Percentiles rank a stretch among this genome's conserved stretches.
Conservation (phyloP, 2,329 filamentous ascomycete species). For the Aschersonia sp. region DNA sequence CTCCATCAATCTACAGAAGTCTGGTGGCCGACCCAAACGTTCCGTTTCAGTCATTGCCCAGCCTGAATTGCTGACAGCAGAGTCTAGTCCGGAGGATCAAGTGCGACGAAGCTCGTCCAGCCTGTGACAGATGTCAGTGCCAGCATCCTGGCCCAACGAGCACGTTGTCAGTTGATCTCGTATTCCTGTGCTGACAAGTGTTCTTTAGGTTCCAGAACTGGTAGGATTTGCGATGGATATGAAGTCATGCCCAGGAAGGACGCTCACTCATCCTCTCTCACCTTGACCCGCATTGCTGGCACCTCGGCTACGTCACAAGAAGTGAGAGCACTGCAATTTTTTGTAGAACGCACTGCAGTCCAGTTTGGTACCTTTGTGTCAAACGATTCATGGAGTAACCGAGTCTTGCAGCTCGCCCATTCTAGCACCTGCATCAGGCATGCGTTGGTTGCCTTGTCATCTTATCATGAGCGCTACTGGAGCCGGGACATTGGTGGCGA, state of each 20-base stretch:
- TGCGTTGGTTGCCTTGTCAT: slow-evolving; percentile 4
- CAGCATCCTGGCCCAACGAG: neutral
- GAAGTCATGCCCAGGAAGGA: neutral
- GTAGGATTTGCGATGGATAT: slow-evolving; percentile 5
- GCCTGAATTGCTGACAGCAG: neutral
- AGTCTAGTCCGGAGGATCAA: slow-evolving; percentile 4
- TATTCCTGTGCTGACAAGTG: neutral
- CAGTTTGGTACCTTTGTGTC: slow-evolving; percentile 3
- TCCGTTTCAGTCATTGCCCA: neutral
- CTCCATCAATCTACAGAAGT: neutral
- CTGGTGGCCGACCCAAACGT: neutral
- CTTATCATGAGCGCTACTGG: slow-evolving; percentile 5
- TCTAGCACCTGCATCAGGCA: slow-evolving; percentile 3
- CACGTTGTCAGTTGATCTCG: neutral
- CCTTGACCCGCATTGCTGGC: neutral
- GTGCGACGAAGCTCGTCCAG: slow-evolving; percentile 3
- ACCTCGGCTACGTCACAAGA: slow-evolving; percentile 1
- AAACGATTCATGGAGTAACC: slow-evolving; percentile 4
- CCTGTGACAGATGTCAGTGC: slow-evolving; percentile 3
- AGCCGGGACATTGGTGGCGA: neutral
- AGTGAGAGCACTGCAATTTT: slow-evolving; percentile 4
- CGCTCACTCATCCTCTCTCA: neutral
- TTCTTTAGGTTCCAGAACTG: slow-evolving; percentile 2
- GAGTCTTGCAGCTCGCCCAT: slow-evolving; percentile 4
- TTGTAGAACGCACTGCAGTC: slow-evolving; percentile 2